A percentile compares a stretch with the other conserved stretches of the same genome.
Conservation (phyloP, 305 asterid genomes). For the Fraxinus latifolia region DNA sequence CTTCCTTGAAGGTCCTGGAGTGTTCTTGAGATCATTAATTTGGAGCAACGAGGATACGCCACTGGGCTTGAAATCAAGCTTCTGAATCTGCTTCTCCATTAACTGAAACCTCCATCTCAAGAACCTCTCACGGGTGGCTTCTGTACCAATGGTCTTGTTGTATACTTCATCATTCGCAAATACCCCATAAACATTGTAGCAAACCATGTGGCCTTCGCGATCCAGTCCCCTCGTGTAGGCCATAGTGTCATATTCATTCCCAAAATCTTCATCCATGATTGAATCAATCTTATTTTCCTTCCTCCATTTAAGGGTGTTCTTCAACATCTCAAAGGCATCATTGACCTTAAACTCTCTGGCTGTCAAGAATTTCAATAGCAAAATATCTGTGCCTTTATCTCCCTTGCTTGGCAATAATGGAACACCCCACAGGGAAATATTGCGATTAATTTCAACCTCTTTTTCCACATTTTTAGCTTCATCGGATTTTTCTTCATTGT, state of each 20-base stretch:
- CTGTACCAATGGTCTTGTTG: slow-evolving; percentile 48
- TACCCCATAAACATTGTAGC: slow-evolving; percentile 73
- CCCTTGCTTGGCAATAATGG: slow-evolving; percentile 60
- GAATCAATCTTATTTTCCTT: slow-evolving; percentile 46
- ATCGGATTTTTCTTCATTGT: slow-evolving; percentile 8
- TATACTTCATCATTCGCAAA: slow-evolving; percentile 53
- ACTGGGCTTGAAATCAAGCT: slow-evolving; percentile 38
- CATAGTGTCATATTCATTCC: slow-evolving; percentile 36
- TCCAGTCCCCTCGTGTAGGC: slow-evolving; percentile 53
- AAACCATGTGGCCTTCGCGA: slow-evolving; percentile 59
- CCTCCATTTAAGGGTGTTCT: slow-evolving; percentile 52
- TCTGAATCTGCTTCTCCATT: slow-evolving; percentile 40
- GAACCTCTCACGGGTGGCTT: slow-evolving; percentile 44
- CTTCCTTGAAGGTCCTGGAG: slow-evolving; percentile 41
- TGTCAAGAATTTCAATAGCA: slow-evolving; percentile 54
- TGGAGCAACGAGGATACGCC: slow-evolving; percentile 37
- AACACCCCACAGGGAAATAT: slow-evolving; percentile 53
- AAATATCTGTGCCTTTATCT: slow-evolving; percentile 39
- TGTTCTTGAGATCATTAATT: slow-evolving; percentile 43
- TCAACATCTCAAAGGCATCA: slow-evolving; percentile 59
- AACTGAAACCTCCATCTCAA: slow-evolving; percentile 48
- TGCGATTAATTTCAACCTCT: slow-evolving; percentile 6
- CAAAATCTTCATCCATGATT: slow-evolving; percentile 52
- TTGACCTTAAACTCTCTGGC: slow-evolving; percentile 54
- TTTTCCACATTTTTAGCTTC: neutral